These are phyloP conservation scores for Mycena belliarum DNA, from an alignment of 768 basidiomycete genomes.

Conservation along the genomic window DNA sequence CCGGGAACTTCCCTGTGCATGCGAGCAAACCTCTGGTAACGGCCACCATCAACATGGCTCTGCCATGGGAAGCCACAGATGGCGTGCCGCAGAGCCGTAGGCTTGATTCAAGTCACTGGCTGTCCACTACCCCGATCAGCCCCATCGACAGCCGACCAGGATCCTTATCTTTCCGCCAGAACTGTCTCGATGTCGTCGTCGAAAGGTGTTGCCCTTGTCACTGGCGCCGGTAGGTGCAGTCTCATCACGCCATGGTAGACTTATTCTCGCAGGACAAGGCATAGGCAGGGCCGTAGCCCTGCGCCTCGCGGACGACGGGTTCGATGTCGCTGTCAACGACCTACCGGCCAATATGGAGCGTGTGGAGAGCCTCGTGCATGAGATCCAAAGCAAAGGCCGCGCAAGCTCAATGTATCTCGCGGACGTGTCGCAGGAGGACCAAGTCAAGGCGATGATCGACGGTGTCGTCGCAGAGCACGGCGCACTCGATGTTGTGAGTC, in stretches of 20 bases:
- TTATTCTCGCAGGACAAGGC: background rate
- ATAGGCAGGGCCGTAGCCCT: slow-evolving; percentile 37
- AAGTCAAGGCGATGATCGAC: slow-evolving; percentile 27
- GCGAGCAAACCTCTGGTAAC: too few relatives aligned
- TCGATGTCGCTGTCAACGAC: slow-evolving; percentile 35
- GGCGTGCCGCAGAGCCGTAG: too few relatives aligned
- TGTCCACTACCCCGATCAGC: too few relatives aligned
- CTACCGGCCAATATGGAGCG: slow-evolving; percentile 32
- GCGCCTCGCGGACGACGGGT: slow-evolving; percentile 38
- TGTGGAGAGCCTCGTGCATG: slow-evolving; percentile 20
- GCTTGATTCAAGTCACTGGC: too few relatives aligned
- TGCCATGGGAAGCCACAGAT: too few relatives aligned
- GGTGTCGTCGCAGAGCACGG: slow-evolving; percentile 24
- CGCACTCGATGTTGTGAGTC: slow-evolving; percentile 32
- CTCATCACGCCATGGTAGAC: too few relatives aligned
- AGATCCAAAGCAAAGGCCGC: slow-evolving; percentile 13
- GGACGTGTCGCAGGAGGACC: slow-evolving; percentile 25
- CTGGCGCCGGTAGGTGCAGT: slow-evolving; percentile 29
- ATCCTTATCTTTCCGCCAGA: too few relatives aligned
- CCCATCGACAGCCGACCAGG: too few relatives aligned
- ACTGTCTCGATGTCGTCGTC: too few relatives aligned
- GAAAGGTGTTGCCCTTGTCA: slow-evolving; percentile 33
- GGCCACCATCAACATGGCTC: too few relatives aligned
- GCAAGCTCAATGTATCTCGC: background rate
- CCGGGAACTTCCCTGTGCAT: too few relatives aligned